Evolutionary conservation across 2,329 filamentous ascomycete species (phyloP), one percentile per base, ranked within the genome.

Genomic region (Diaporthe velutina): DNA sequence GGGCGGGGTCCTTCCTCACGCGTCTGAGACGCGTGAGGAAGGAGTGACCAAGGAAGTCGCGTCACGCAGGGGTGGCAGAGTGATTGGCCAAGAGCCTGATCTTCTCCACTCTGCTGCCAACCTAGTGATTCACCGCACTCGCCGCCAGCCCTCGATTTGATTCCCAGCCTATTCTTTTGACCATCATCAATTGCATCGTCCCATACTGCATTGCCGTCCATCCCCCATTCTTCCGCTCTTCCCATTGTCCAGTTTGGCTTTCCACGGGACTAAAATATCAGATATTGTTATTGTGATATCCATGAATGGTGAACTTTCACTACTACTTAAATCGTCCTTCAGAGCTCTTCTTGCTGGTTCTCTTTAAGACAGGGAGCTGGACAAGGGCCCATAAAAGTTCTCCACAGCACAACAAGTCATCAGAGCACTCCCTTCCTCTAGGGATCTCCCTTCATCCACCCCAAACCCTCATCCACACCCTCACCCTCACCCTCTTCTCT

Each of bases 401-500:
- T 68, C 71, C 30, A 68, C 52, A 19, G 28, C 50, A 57, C 35
- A 68, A 67, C 57, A 60, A 40, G 35, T 60, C 57, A 60, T 60
- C 57, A 35, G 54, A 57, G 54, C 42, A 33, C 40, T 48, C 60
- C 40, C 60, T 48, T 28, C 8, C 15, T 48, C 17, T 9, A 19
- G 25, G 60, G 25, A 13, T 52, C 64, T 67, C 42, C 22, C 48
- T 48, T 35, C 25, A 35, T 58, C 54, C 55, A 70, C 58, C 52
- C 54, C 50, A 57, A 74, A 66, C 73, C 64, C 71, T 75, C 48
- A 75, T 64, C 70, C 76, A 68, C 77, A n/a, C n/a, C n/a, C 76
- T 74, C 73, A 78, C 74, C 52, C 71, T 73, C 68, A 71, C 71
- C 77, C 76, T 76, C 74, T 74, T 70, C 76, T 78, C 79, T 75